phyloP scores from a whole-genome alignment of 208 protist genomes.

The Leishmania tropica region DNA sequence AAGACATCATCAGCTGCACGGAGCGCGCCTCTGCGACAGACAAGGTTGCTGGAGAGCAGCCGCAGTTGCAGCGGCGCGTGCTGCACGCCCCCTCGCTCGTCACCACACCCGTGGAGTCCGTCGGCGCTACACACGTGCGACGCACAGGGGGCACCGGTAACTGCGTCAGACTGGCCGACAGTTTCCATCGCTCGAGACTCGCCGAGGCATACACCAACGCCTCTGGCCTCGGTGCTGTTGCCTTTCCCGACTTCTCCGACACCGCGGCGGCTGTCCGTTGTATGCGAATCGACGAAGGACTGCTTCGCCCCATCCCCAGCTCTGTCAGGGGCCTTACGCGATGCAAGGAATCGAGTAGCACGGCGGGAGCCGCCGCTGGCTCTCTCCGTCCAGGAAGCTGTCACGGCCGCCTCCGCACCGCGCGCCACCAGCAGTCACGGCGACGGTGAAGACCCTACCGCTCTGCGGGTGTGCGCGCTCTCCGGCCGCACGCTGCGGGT shows the following conservation, averaged over 20 bases:
- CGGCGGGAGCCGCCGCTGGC: neutral
- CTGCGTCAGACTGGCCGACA: neutral
- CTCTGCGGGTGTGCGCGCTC: slow-evolving; percentile 10
- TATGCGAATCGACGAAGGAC: neutral
- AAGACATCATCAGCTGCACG: neutral
- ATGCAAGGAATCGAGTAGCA: neutral
- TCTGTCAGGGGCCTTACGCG: neutral
- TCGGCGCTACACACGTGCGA: neutral
- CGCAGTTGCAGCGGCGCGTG: neutral
- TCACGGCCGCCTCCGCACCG: neutral
- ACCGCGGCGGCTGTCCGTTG: neutral
- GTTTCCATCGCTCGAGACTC: neutral
- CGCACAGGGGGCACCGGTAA: neutral
- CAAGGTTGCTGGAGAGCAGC: neutral
- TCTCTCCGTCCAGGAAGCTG: too few species aligned
- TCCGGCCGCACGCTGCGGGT: slow-evolving; percentile 13
- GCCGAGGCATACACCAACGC: neutral
- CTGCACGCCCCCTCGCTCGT: neutral
- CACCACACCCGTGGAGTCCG: neutral
- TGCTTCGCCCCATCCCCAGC: neutral
- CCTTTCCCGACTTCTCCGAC: neutral
- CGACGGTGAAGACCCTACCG: neutral
- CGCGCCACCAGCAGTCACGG: neutral
- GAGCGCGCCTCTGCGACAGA: neutral
- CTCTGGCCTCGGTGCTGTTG: neutral